Evolutionary conservation across 179 eudicot genomes (phyloP).

Genomic region (Spergularia azorica): DNA sequence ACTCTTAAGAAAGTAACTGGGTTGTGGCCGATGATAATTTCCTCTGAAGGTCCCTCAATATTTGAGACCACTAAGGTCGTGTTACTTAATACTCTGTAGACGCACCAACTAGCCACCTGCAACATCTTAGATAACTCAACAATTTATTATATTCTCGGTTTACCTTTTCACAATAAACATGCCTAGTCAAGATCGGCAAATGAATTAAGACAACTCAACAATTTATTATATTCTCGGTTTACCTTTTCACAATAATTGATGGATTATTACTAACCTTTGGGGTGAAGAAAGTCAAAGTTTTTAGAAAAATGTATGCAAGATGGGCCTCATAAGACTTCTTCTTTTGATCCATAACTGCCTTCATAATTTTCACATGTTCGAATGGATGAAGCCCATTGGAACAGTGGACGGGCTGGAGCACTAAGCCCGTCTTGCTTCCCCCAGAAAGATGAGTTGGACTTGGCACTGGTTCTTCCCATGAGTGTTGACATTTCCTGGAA

Average conservation of each 20-base stretch:
- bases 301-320: slow-evolving; percentile 34
- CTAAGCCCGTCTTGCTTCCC: slow-evolving; percentile 68
- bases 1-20: slow-evolving; percentile 50
- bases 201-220: too few species aligned
- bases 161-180: too few species aligned
- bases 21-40: slow-evolving; percentile 45
- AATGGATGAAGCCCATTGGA: slow-evolving; percentile 42
- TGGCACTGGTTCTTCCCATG: background rate
- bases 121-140: background rate
- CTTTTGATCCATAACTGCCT: slow-evolving; percentile 59
- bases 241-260: too few species aligned
- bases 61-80: slow-evolving; percentile 67
- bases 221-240: too few species aligned
- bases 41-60: slow-evolving; percentile 58
- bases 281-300: slow-evolving; percentile 48
- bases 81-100: slow-evolving; percentile 44
- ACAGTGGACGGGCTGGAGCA: slow-evolving; percentile 53
- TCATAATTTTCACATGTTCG: slow-evolving; percentile 49
- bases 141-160: too few species aligned
- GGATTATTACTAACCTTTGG: background rate
- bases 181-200: too few species aligned
- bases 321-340: slow-evolving; percentile 59
- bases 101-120: slow-evolving; percentile 53
- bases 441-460: slow-evolving; percentile 40
- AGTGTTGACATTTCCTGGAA: slow-evolving; percentile 38